Conservation (phyloP, 148 eudicot genomes). For the Nyssa sinensis region DNA sequence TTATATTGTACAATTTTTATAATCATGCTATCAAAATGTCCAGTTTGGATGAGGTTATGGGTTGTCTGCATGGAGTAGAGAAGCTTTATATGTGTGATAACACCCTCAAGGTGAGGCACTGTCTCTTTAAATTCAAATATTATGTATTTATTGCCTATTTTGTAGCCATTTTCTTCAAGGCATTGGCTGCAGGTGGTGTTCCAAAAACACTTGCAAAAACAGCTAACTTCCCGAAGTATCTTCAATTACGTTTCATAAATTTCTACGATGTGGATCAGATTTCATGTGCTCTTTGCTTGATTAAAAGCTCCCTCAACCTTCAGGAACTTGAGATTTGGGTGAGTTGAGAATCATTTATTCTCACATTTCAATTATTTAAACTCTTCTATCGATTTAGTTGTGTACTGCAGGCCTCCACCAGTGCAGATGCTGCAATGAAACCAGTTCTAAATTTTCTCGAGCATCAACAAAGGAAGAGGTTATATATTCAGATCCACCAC, state of each 20-base stretch:
- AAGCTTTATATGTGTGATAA: background rate
- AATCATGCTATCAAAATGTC: background rate
- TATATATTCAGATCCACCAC: no score
- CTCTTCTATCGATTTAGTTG: no score
- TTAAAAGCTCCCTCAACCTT: constrained; percentile 7
- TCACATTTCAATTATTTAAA: no score
- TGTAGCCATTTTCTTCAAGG: background rate
- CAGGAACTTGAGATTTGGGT: background rate
- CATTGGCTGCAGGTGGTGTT: constrained; percentile 7
- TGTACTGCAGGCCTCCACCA: background rate
- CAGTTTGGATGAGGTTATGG: background rate
- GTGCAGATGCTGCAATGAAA: background rate
- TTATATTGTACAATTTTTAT: background rate
- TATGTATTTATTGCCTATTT: background rate
- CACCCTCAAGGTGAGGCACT: no score
- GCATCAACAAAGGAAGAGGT: background rate
- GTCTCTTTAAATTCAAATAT: no score
- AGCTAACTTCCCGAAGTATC: background rate
- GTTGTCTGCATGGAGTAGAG: background rate
- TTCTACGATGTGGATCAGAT: background rate
- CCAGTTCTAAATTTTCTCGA: background rate
- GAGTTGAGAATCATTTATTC: no score
- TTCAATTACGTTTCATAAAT: background rate
- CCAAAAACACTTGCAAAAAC: background rate
- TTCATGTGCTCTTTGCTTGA: background rate